Evolutionary conservation across 257 asterid genomes (phyloP), one percentile per base, ranked within the genome.

Genomic region (Solanum appendiculatum): DNA sequence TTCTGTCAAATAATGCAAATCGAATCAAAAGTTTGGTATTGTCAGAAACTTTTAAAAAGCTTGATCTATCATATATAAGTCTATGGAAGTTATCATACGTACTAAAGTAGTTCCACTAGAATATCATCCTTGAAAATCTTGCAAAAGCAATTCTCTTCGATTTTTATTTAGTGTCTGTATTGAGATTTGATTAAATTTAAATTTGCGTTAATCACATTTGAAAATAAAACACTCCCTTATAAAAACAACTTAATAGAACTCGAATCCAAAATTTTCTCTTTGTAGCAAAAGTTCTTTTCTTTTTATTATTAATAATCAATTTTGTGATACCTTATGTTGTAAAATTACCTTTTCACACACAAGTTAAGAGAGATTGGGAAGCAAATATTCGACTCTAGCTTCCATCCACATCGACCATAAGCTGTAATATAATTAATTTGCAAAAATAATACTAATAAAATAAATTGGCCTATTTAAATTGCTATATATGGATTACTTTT

Each of bases 1-100:
- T 77, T 77, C 23, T n/a, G 83, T 77, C 83, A 42, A 77, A 33
- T 42, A 42, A 77, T 42, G 37, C 60, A 40, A 42, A 77, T 77
- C 60, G 14, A 77, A 42, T 42, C 83, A 77, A 42, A 77, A 77
- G 60, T 77, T 77, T 77, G 83, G 11, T 42, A n/a, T 25, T 75
- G n/a, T 77, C 83, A 77, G 54, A 4, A 42, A 77, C 60, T 77
- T 77, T 77, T 42, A 6, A 77, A 77, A 77, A 77, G 83, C 37
- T 77, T 77, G 23, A 42, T 72, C 20, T 34, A 9, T 70, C 48
- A 20, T 72, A 18, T 18, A 5, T 72, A 34, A 9, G 18, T 21
- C 39, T 72, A 20, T 5, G 81, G 81, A 72, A 36, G 81, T 9
- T n/a, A 77, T 77, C n/a, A n/a, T 6, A 77, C 21, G 83, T 42